Conservation (phyloP, 2,329 filamentous ascomycete species). For the Metarhizium guizhouense region DNA sequence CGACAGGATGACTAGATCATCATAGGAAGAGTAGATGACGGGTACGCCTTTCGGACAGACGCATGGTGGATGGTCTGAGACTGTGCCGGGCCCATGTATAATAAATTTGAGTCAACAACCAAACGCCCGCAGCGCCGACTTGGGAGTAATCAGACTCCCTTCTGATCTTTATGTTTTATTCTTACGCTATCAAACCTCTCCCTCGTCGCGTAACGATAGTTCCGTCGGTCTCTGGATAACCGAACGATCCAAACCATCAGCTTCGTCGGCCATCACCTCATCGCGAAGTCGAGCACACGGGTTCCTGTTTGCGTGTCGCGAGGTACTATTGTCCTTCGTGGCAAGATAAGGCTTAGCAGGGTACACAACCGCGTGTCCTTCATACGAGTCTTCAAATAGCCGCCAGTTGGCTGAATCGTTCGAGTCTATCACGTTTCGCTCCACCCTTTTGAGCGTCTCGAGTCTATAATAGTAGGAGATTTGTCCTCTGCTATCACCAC, state of each 20-base stretch:
- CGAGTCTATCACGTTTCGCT: neutral
- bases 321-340: neutral
- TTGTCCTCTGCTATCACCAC: neutral
- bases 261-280: neutral
- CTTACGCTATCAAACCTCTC: neutral
- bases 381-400: neutral
- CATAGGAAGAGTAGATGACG: neutral
- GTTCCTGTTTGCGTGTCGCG: neutral
- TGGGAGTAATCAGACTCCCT: neutral
- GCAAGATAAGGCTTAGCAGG: neutral
- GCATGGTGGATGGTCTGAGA: neutral
- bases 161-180: neutral
- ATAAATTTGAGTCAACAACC: neutral
- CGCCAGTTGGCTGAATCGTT: constrained; percentile 5
- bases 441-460: constrained; percentile 3
- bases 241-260: neutral
- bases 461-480: constrained; percentile 2
- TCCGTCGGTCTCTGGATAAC: constrained; percentile 6
- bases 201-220: constrained; percentile 2
- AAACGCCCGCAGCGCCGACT: neutral
- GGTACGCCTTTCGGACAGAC: neutral
- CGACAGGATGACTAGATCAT: neutral
- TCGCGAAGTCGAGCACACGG: neutral
- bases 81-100: neutral
- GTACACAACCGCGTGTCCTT: neutral